These are phyloP conservation scores for Aeminium ludgeri DNA, from an alignment of 495 filamentous ascomycete genomes.

Conservation along the genomic window DNA sequence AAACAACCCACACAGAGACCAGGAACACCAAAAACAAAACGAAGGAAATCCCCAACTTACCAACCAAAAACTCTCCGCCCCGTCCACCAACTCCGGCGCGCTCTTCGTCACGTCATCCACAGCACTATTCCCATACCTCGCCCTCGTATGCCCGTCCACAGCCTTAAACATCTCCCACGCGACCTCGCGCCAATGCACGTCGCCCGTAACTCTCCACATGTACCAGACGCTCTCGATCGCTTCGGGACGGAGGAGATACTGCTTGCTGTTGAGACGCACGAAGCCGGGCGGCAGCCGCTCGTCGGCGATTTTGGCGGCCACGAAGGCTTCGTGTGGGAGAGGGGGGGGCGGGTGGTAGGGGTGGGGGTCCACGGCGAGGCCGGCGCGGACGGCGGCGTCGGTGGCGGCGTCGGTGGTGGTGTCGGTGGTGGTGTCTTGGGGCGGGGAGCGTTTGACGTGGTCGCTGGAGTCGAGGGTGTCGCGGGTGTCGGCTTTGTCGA, in stretches of 20 bases:
- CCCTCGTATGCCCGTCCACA: conserved; percentile 46
- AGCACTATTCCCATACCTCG: conserved; percentile 51
- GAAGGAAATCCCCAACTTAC: too few relatives aligned
- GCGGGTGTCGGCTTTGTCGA: background rate
- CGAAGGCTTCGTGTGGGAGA: conserved; percentile 47
- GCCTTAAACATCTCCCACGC: conserved; percentile 85
- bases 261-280: conserved; percentile 35
- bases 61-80: conserved; percentile 29
- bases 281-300: conserved; percentile 54
- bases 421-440: background rate
- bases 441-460: background rate
- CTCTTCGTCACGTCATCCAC: conserved; percentile 53
- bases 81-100: conserved; percentile 20
- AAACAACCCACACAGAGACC: too few relatives aligned
- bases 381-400: background rate
- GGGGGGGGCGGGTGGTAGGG: conserved; percentile 23
- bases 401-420: too few relatives aligned
- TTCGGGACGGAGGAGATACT: conserved; percentile 77
- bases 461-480: background rate
- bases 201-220: conserved; percentile 84
- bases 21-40: too few relatives aligned
- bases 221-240: conserved; percentile 92
- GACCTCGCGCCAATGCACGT: conserved; percentile 60
- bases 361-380: background rate
- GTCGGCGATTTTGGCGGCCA: conserved; percentile 38